Evolutionary conservation across 2,329 filamentous ascomycete species (phyloP).

Genomic region (Shiraia sp.): DNA sequence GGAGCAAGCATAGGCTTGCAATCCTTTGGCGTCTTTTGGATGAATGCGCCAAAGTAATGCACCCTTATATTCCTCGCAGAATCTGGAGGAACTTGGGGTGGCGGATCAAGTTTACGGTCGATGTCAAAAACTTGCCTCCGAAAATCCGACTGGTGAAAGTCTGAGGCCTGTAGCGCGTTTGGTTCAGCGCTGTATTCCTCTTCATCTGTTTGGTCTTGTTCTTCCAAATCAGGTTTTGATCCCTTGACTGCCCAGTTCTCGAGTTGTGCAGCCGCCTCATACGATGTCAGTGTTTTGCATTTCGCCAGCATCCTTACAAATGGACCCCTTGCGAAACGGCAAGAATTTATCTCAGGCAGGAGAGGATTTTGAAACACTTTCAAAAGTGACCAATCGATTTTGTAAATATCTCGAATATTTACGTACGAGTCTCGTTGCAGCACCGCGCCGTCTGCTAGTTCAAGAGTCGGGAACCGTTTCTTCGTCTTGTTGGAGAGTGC

Average conservation of each 20-base stretch:
- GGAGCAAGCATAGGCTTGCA: background rate
- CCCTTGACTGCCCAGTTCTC: constrained; percentile 4
- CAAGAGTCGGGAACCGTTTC: constrained; percentile 36
- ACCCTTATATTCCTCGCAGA: background rate
- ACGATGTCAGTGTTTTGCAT: constrained; percentile 29
- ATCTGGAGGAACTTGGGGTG: constrained; percentile 10
- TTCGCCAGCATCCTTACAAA: constrained; percentile 30
- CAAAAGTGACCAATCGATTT: constrained; percentile 34
- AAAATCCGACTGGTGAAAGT: constrained; percentile 8
- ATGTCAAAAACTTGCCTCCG: background rate
- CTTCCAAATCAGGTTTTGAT: constrained; percentile 4
- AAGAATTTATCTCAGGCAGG: constrained; percentile 14
- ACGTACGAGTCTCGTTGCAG: constrained; percentile 41
- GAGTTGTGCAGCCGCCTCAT: constrained; percentile 29
- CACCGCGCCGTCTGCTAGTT: constrained; percentile 21
- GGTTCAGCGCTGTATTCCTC: background rate
- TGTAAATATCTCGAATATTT: constrained; percentile 40
- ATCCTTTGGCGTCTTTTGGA: no score
- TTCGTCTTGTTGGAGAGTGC: constrained; percentile 35
- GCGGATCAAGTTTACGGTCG: constrained; percentile 1
- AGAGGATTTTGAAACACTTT: constrained; percentile 32
- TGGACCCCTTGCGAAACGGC: constrained; percentile 31
- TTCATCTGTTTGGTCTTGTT: background rate
- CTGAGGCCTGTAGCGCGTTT: background rate
- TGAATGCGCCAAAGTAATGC: background rate